Evolutionary conservation across 2,329 filamentous ascomycete genomes (phyloP), one percentile per base, ranked within the genome.

Genomic region (Trichoderma simmonsii): DNA sequence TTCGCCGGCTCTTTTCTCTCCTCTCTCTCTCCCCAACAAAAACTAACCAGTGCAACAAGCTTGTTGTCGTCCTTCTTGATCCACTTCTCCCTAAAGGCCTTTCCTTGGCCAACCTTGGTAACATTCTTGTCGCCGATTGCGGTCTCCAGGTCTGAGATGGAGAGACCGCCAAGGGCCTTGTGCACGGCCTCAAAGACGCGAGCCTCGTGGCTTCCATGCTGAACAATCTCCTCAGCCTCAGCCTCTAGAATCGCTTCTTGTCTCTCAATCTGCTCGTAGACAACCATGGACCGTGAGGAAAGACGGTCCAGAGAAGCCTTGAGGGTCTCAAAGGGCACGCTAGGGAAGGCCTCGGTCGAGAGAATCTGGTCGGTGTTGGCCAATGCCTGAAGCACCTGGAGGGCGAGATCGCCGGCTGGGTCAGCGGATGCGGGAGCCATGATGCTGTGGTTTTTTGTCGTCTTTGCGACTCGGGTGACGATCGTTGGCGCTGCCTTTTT

Each of bases 241-340:
- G 88, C 83, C 73, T 97, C 96, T 36, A 98, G 85, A 43, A 91
- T 78, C 15, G 91, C 88, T 78, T 95, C 90, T 80, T 98, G 93
- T 67, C 87, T 86, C 76, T 98, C 94, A 73, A 94, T 87, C 61
- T 93, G 92, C 77, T 97, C 90, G 83, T 97, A 98, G 75, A 88
- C 86, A 74, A 98, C 86, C 94, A 98, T 98, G 65, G 90, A 91
- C 77, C 95, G 89, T 72, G 93, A 96, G 34, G 87, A 88, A 68
- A 99, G 88, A 76, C 94, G 90, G 84, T 98, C 96, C 75, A 98
- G 87, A 34, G 94, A 93, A 74, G 93, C 92, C 85, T 98, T 98
- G 79, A 98, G 85, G 73, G 89, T 88, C 73, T 87, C 85, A 78
- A 91, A 92, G 78, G 89, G 85, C 77, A 86, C 83, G 76, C 87